These are phyloP conservation scores for Pichia paraexigua DNA, from an alignment of 805 yeast genomes.

Conservation along the genomic window DNA sequence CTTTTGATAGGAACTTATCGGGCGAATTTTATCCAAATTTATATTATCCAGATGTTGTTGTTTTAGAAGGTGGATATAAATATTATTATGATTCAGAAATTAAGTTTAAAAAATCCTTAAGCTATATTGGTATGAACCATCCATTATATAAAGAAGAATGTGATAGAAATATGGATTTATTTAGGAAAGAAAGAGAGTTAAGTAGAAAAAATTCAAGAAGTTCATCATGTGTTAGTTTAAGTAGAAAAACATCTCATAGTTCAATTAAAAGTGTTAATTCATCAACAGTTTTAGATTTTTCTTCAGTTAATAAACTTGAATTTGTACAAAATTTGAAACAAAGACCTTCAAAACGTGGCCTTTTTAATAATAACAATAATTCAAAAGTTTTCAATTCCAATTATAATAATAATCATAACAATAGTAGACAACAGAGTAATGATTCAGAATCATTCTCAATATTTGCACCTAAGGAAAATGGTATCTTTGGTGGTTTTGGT, in stretches of 20 bases:
- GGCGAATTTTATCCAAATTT: conserved; percentile 66
- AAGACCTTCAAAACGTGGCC: conserved; percentile 5
- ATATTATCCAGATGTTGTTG: conserved; percentile 80
- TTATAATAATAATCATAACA: not conserved
- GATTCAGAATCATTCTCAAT: not conserved
- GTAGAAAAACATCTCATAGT: conserved; percentile 11
- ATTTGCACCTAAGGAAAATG: conserved; percentile 3
- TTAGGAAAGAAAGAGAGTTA: conserved; percentile 28
- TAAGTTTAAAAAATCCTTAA: conserved; percentile 16
- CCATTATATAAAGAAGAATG: conserved; percentile 39
- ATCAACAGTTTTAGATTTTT: conserved; percentile 18
- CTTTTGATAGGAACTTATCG: conserved; percentile 68
- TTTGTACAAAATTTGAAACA: not conserved
- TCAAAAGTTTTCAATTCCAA: not conserved
- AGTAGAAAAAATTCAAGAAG: conserved; percentile 21
- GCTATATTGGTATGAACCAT: conserved; percentile 83
- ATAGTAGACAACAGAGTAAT: not conserved
- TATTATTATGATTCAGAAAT: conserved; percentile 52
- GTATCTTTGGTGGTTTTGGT: conserved; percentile 24
- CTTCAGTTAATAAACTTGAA: conserved; percentile 14
- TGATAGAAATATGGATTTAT: conserved; percentile 35
- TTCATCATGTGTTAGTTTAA: conserved; percentile 11
- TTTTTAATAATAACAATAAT: not conserved
- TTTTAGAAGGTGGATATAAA: conserved; percentile 88
- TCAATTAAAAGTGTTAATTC: conserved; percentile 14